Evolutionary conservation across 2,329 filamentous ascomycete genomes (phyloP).

Genomic region (Aureobasidium sp.): DNA sequence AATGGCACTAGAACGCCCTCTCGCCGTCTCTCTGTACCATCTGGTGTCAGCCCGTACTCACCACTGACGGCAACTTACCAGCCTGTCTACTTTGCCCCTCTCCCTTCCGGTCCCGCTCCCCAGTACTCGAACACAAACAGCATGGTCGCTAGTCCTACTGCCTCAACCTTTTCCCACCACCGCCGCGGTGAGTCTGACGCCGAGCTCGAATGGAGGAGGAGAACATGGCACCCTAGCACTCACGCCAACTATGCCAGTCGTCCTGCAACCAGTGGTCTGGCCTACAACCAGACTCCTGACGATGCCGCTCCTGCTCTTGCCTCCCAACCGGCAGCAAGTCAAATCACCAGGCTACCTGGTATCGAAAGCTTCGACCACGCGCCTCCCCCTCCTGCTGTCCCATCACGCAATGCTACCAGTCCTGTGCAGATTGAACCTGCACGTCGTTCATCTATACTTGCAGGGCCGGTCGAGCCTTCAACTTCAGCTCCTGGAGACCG

Average conservation of each 20-base stretch:
- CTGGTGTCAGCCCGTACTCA: slow-evolving; percentile 56
- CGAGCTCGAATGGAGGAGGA: slow-evolving; percentile 71
- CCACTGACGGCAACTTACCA: slow-evolving; percentile 29
- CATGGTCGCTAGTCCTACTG: slow-evolving; percentile 59
- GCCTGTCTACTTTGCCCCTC: slow-evolving; percentile 44
- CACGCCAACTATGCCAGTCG: slow-evolving; percentile 50
- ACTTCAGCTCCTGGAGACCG: slow-evolving; percentile 35
- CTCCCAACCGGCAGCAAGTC: slow-evolving; percentile 45
- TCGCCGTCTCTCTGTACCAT: slow-evolving; percentile 75
- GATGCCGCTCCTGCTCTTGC: slow-evolving; percentile 49
- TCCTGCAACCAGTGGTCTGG: slow-evolving; percentile 63
- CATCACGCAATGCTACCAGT: slow-evolving; percentile 57
- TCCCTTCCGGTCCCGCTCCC: slow-evolving; percentile 46
- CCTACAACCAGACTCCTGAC: slow-evolving; percentile 65
- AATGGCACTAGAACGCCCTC: slow-evolving; percentile 61
- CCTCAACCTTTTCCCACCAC: slow-evolving; percentile 53
- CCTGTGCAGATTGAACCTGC: slow-evolving; percentile 68
- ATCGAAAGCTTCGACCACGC: slow-evolving; percentile 87
- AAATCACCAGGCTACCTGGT: slow-evolving; percentile 67
- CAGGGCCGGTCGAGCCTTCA: slow-evolving; percentile 19
- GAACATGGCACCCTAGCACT: slow-evolving; percentile 86
- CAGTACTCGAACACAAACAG: slow-evolving; percentile 50
- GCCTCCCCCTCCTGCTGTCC: slow-evolving; percentile 51
- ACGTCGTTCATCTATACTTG: slow-evolving; percentile 30
- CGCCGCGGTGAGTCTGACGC: slow-evolving; percentile 55